Base-by-base conservation (phyloP, 1,284 basidiomycete genomes). In the Heterobasidion parviporum region DNA sequence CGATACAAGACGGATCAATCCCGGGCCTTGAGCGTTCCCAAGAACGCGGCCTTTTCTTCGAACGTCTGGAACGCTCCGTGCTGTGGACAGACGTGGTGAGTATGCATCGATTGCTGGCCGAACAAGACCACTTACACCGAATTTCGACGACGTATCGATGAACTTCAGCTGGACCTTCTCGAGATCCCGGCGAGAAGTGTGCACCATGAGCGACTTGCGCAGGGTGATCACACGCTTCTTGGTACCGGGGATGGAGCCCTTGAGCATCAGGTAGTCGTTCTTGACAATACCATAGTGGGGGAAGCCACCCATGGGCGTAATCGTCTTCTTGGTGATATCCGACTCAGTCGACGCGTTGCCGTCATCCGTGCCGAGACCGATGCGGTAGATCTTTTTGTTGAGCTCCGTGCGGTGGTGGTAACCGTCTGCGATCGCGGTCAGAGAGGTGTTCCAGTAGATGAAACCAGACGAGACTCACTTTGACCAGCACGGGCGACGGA, bases 401-500 rank as follows among this genome's bases (percentile, higher is more conserved):
- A 95, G 81, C 75, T 93, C 91, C 57, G 95, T 98, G 73, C 96
- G 93, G 80, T 98, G 94, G 74, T 98, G 95, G 83, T 98, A 99
- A 72, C 96, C 96, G 74, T 97, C 89, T 92, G 60, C 18, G 60
- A 36, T 60, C 45, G 36, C 57, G 64, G 56, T 56, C 45, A 45
- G 57, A 43, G 26, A 32, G 56, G 50, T 52, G 38, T 51, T 54
- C 35, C 26, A 44, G 55, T 41, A 33, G 6, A 35, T 53, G 6
- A 9, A 34, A 43, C 16, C 41, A 48, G 20, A 32, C 50, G 35
- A 49, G 49, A 75, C 87, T 60, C 67, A 92, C 89, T 91, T 87
- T 99, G 96, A 94, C 97, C 97, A 64, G 97, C 94, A 82, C 97
- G 96, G 59, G 95, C 96, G 65, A 99, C 97, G 52, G 94, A 97